phyloP scores from a whole-genome alignment of 2,329 filamentous ascomycete species.

The Colletotrichum simmondsii region DNA sequence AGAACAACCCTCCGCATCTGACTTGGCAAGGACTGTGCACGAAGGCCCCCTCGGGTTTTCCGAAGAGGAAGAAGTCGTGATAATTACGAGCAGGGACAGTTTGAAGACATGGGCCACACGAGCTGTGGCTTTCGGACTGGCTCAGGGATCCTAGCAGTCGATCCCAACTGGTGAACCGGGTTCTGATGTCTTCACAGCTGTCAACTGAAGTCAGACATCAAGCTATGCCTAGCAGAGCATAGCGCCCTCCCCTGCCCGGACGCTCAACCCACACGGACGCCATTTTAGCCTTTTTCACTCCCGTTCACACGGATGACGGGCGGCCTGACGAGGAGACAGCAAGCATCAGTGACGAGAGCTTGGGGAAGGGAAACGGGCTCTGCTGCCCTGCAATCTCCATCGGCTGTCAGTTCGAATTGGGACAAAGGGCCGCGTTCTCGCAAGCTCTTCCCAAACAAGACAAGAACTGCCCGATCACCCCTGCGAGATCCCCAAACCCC shows the following conservation, averaged over 20 bases:
- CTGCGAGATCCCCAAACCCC: slow-evolving; percentile 25
- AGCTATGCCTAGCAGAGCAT: slow-evolving; percentile 31
- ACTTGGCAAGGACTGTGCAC: background rate
- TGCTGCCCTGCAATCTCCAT: slow-evolving; percentile 15
- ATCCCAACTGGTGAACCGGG: slow-evolving; percentile 28
- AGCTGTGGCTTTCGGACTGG: background rate
- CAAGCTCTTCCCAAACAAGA: slow-evolving; percentile 36
- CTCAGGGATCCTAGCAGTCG: slow-evolving; percentile 25
- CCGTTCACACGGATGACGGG: slow-evolving; percentile 26
- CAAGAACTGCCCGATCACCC: slow-evolving; percentile 21
- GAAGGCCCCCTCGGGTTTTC: background rate
- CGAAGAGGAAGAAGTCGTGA: background rate
- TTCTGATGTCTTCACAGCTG: slow-evolving; percentile 29
- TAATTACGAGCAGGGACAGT: background rate
- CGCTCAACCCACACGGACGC: slow-evolving; percentile 23
- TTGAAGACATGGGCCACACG: background rate
- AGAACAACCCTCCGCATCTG: background rate
- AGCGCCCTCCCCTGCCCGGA: slow-evolving; percentile 3
- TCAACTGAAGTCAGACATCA: slow-evolving; percentile 9
- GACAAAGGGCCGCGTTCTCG: slow-evolving; percentile 31
- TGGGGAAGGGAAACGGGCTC: slow-evolving; percentile 13
- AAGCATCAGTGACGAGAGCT: slow-evolving; percentile 12
- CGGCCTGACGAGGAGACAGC: slow-evolving; percentile 9
- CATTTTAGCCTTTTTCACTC: slow-evolving; percentile 30
- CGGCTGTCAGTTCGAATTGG: slow-evolving; percentile 24